phyloP scores from a whole-genome alignment of 2,329 filamentous ascomycete genomes.

The Xylaria sp. region DNA sequence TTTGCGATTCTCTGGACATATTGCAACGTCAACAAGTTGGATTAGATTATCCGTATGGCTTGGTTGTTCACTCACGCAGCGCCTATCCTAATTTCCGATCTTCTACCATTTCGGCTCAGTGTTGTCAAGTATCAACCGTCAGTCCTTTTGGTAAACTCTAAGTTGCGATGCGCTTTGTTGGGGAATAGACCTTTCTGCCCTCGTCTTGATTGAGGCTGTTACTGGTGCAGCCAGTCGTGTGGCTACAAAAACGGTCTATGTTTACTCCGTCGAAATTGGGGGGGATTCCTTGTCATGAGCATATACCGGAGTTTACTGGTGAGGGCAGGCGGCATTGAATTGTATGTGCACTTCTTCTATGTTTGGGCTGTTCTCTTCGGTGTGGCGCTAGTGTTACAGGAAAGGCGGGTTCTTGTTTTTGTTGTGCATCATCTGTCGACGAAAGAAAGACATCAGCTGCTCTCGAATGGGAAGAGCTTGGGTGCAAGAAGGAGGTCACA shows the following conservation, averaged over 20 bases:
- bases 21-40: slow-evolving; percentile 32
- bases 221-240: neutral
- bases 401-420: slow-evolving; percentile 33
- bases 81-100: neutral
- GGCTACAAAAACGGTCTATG: slow-evolving; percentile 1
- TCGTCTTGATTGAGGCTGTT: neutral
- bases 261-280: neutral
- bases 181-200: slow-evolving; percentile 25
- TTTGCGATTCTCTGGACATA: slow-evolving; percentile 43
- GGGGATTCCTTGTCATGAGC: slow-evolving; percentile 20
- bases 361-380: slow-evolving; percentile 24
- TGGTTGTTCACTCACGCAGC: slow-evolving; percentile 12
- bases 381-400: slow-evolving; percentile 41
- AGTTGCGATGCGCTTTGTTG: slow-evolving; percentile 7
- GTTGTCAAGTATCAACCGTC: slow-evolving; percentile 3
- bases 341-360: slow-evolving; percentile 20
- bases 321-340: slow-evolving; percentile 30
- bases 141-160: slow-evolving; percentile 11
- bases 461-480: too few relatives aligned
- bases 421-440: slow-evolving; percentile 11
- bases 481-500: too few relatives aligned
- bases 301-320: slow-evolving; percentile 30
- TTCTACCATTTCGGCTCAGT: slow-evolving; percentile 14
- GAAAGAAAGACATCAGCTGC: too few relatives aligned
- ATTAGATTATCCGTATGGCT: slow-evolving; percentile 10